Evolutionary conservation across 2,329 filamentous ascomycete species (phyloP), one percentile per base, ranked within the genome.

Genomic region (Hypoxylon sp.): DNA sequence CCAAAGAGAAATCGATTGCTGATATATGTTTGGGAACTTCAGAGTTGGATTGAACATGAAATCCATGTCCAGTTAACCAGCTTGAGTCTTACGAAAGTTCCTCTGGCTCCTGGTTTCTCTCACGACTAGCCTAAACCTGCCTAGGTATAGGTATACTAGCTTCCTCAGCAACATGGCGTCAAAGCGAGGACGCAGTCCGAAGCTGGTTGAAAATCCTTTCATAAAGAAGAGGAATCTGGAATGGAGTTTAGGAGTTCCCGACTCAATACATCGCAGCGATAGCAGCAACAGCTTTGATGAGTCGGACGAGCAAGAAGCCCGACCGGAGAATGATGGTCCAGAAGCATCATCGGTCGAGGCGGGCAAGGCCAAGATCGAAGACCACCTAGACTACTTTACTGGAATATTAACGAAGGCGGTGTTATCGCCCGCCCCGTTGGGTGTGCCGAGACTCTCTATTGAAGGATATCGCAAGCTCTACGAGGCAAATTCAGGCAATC

Each of bases 171-270:
- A 51, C 32, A 75, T 76, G 74, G 57, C 69, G 8, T 52, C 59
- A 7, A 80, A 80, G 56, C 73, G 76, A 19, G 52, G 37, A 1
- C 70, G 68, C 24, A 77, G 75, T 56, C 75, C 76, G 1, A 65
- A 70, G 20, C 68, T 83, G 52, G 78, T 82, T 7, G 64, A 77
- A 2, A 83, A 83, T 52, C 80, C 81, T 0, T 80, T 82, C 61
- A 78, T 82, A 64, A 84, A 84, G 71, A 81, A 78, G 64, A 74
- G 74, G 20, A 83, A 84, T 62, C 74, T 82, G 5, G 67, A 77
- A 68, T 84, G 81, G 81, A 78, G 73, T 5, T 67, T 82, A 10
- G 69, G 75, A 13, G 56, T 71, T 20, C 68, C 67, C n/a, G 49
- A 65, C 44, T 41, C 60, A 7, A 11, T 54, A 17, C 54, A 55